Evolutionary conservation across 164 flowering plant species (phyloP).

Genomic region (Vitis vinifera): DNA sequence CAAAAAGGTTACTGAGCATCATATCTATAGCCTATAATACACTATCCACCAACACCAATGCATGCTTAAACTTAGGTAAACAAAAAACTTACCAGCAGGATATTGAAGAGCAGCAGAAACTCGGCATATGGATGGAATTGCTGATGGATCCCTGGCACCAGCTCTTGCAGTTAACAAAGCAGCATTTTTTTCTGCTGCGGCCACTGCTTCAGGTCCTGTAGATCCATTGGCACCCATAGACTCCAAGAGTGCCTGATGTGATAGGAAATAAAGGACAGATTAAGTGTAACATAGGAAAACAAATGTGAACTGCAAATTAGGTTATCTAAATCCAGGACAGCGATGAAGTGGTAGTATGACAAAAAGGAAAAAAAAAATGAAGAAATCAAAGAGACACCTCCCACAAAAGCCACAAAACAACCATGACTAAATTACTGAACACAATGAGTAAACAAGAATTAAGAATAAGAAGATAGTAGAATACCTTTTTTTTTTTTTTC

Average conservation of each 20-base stretch:
- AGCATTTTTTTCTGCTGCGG: constrained; percentile 92
- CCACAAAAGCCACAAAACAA: too few species aligned
- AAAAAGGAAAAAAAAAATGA: too few species aligned
- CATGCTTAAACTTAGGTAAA: background rate
- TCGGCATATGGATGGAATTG: constrained; percentile 96
- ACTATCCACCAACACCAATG: background rate
- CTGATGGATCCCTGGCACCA: constrained; percentile 98
- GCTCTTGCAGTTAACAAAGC: constrained; percentile 94
- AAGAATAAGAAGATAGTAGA: too few species aligned
- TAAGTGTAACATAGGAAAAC: too few species aligned
- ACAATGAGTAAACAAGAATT: too few species aligned
- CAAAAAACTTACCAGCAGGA: constrained; percentile 66
- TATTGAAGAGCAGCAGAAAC: constrained; percentile 92
- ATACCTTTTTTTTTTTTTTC: too few species aligned
- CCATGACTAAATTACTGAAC: too few species aligned
- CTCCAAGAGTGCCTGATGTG: constrained; percentile 82
- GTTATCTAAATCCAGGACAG: background rate
- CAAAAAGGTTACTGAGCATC: background rate
- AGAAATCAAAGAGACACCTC: too few species aligned
- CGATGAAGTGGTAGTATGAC: background rate
- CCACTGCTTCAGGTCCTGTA: constrained; percentile 87
- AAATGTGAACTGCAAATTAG: too few species aligned
- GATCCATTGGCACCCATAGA: constrained; percentile 80
- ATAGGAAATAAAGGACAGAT: too few species aligned
- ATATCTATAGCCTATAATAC: background rate